A percentile compares a stretch with the other conserved stretches of the same genome.
Conservation (phyloP, 441 rosid species). For the Erodium trifolium region DNA sequence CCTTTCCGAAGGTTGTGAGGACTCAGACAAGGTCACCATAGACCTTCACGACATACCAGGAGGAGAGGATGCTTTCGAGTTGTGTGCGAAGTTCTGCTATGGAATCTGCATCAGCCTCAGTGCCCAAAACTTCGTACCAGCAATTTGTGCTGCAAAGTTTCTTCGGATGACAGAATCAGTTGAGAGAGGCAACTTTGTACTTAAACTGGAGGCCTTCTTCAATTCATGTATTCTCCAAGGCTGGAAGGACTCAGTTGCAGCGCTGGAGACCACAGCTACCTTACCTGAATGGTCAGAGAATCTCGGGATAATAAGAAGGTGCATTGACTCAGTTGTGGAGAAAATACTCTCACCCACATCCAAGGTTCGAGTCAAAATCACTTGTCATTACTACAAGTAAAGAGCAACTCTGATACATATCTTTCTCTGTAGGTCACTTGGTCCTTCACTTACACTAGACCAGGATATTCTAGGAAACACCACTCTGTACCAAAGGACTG, state of each 20-base stretch:
- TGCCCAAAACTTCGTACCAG: slow-evolving; percentile 73
- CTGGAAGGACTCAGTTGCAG: slow-evolving; percentile 83
- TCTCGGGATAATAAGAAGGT: slow-evolving; percentile 74
- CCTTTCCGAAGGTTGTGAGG: slow-evolving; percentile 37
- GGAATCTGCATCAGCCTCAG: slow-evolving; percentile 80
- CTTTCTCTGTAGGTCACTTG: slow-evolving; percentile 60
- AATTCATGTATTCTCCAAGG: slow-evolving; percentile 83
- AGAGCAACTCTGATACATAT: background rate
- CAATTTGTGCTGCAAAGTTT: slow-evolving; percentile 85
- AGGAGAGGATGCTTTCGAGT: slow-evolving; percentile 85
- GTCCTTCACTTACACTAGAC: slow-evolving; percentile 85
- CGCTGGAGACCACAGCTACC: slow-evolving; percentile 58
- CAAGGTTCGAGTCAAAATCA: slow-evolving; percentile 36
- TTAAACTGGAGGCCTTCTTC: slow-evolving; percentile 87
- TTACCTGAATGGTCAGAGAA: slow-evolving; percentile 86
- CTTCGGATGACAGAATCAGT: slow-evolving; percentile 82
- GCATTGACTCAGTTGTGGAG: slow-evolving; percentile 73
- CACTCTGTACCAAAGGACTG: slow-evolving; percentile 84
- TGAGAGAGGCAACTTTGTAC: slow-evolving; percentile 67
- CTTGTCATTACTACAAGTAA: background rate
- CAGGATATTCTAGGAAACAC: slow-evolving; percentile 49
- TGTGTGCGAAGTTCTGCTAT: slow-evolving; percentile 92
- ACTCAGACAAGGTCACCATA: slow-evolving; percentile 39
- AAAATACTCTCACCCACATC: slow-evolving; percentile 67
- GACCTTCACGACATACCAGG: slow-evolving; percentile 91